Base-by-base conservation (phyloP, 2,329 filamentous ascomycete genomes). In the Fusarium incarnatum region DNA sequence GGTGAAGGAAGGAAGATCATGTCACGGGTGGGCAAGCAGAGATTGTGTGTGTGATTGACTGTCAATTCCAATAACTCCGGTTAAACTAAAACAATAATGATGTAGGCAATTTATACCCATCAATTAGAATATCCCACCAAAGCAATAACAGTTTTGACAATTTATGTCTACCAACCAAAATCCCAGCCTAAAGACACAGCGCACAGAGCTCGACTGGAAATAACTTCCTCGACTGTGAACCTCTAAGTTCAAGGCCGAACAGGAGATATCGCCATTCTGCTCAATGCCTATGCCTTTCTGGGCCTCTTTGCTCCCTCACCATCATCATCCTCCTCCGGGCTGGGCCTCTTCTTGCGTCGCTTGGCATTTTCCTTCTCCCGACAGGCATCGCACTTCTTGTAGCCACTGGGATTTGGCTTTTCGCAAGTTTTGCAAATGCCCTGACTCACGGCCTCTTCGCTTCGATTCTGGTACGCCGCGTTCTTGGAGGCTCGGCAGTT, bases 391-490 rank as follows among this genome's bases (percentile, higher is more conserved):
- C 34, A 37, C 34, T 37, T 37, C 2, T 6, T 6, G 9, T 1
- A 11, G 3, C 8, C 8, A 18, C 8, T 6, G 5, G 34, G 34
- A 37, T 37, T 37, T 10, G 18, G 3, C 10, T 37, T 2, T 18
- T 5, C 2, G 6, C 34, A 37, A 3, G 8, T 2, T 18, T 6
- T 6, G 16, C 34, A 37, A 37, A 37, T 18, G 3, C 34, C 34
- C 34, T 37, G 18, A 11, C 10, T 12, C 7, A 11, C n/a, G 18
- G 34, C 18, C 6, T 37, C 2, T 1, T 37, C 34, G 2, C 0
- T n/a, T n/a, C 34, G 34, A 7, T 1, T 3, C 10, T 37, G 4
- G 18, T 37, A 37, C 10, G 0, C 10, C 10, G 0, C 3, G 18
- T 37, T 37, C 34, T 7, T 37, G 18, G 6, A 7, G 10, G 0